Base-by-base conservation (phyloP, 768 basidiomycete species). In the Russula olivacea region DNA sequence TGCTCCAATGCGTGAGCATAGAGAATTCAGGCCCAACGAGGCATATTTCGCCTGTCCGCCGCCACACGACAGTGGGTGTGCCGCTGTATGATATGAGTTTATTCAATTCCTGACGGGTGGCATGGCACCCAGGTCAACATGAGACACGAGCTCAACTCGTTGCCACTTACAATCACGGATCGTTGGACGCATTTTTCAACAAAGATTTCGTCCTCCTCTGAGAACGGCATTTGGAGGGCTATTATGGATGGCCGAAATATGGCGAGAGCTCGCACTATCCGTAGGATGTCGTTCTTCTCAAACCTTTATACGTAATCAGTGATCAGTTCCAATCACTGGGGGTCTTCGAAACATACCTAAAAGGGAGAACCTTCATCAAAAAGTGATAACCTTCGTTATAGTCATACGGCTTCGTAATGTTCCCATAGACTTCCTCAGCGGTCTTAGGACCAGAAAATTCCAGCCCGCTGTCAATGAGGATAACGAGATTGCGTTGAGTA, bases 361-460 rank as follows among this genome's bases (percentile, higher is more conserved):
- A 83, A 48, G 88, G 88, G 55, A 98, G 79, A 74, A 93, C 90
- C 76, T 93, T 91, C 93, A 98, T 98, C 68, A 98, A 79, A 73
- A 90, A 91, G 73, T 97, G 96, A 72, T 98, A 98, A 23, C 93
- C 93, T 77, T 97, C 89, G 17, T 93, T 96, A 70, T 98, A 97
- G 72, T 96, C 93, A 71, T 93, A 96, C 5, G 93, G 89, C 70
- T 82, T 79, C 17, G 85, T 80, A 52, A 82, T 85, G 72, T 76
- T 84, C 79, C 78, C 80, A 76, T 78, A 90, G 75, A 77, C 81
- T 77, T 86, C 80, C 63, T 66, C 58, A 21, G 67, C 59, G 1
- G 60, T 70, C 55, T 63, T 68, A 48, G 66, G 68, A 48, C 66
- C 66, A 47, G 61, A 55, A 30, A 57, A 51, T 65, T 53, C 68